phyloP scores from a whole-genome alignment of 208 protist species.

The Porcisia deanei region DNA sequence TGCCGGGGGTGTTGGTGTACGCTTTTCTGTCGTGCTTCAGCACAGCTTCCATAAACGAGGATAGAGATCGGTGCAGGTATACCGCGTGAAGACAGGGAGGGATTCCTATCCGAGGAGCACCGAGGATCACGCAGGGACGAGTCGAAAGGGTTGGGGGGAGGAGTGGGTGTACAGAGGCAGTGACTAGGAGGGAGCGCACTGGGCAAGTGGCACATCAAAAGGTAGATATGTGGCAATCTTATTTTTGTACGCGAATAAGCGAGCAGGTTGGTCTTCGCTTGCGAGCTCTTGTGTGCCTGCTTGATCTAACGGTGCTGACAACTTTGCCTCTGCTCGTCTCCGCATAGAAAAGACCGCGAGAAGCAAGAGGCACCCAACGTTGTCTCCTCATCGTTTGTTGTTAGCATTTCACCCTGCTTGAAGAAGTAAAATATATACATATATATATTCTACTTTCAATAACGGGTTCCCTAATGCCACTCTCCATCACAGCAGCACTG shows the following conservation, averaged over 20 bases:
- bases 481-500: neutral
- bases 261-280: neutral
- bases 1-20: neutral
- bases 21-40: neutral
- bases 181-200: neutral
- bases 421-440: too few relatives aligned
- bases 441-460: neutral
- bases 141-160: neutral
- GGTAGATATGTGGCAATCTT: too few relatives aligned
- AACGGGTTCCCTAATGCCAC: neutral
- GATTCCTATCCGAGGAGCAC: neutral
- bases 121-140: neutral
- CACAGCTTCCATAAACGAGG: neutral
- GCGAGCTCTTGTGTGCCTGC: neutral
- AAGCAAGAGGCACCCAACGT: neutral
- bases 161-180: neutral
- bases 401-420: neutral
- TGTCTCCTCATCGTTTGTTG: neutral
- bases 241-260: neutral
- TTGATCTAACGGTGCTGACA: neutral
- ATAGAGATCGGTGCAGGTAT: neutral
- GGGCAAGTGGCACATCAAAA: too few relatives aligned
- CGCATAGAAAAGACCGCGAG: neutral
- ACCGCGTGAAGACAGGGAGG: neutral
- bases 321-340: neutral